A percentile compares a stretch with the other conserved stretches of the same genome.
Evolutionary conservation across 2,329 filamentous ascomycete genomes (phyloP).

Genomic region (Trichophyton verrucosum): DNA sequence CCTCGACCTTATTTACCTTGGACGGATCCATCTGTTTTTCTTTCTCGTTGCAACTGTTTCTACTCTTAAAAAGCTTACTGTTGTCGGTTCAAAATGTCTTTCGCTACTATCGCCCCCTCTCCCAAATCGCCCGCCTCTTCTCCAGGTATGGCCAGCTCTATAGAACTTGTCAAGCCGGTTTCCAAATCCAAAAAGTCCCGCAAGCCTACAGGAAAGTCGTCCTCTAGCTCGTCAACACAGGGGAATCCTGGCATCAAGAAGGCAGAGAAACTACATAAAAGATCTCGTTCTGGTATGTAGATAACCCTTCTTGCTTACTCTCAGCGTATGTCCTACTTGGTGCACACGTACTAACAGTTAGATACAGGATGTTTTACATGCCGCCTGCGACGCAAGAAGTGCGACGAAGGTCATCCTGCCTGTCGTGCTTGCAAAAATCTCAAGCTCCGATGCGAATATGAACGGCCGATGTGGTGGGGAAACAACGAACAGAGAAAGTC

Average conservation of each 20-base stretch:
- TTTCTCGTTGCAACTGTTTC: background rate
- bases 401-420: conserved; percentile 52
- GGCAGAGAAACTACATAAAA: conserved; percentile 12
- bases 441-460: conserved; percentile 85
- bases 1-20: background rate
- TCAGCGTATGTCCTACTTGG: background rate
- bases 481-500: conserved; percentile 73
- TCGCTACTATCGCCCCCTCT: conserved; percentile 14
- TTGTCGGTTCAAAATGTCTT: conserved; percentile 11
- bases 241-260: conserved; percentile 4
- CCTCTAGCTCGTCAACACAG: conserved; percentile 7
- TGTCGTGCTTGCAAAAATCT: conserved; percentile 58
- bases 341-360: background rate
- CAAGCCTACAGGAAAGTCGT: conserved; percentile 6
- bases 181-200: conserved; percentile 10
- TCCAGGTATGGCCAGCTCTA: conserved; percentile 7
- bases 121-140: conserved; percentile 9
- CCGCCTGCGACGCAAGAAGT: conserved; percentile 56
- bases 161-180: conserved; percentile 5
- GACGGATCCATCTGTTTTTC: background rate
- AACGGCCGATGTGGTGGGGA: conserved; percentile 93
- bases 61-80: background rate
- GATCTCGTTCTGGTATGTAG: conserved; percentile 13
- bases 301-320: background rate
- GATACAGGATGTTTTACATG: conserved; percentile 52